Base-by-base conservation (phyloP, 2,329 filamentous ascomycete genomes). In the Onygenales sp. region DNA sequence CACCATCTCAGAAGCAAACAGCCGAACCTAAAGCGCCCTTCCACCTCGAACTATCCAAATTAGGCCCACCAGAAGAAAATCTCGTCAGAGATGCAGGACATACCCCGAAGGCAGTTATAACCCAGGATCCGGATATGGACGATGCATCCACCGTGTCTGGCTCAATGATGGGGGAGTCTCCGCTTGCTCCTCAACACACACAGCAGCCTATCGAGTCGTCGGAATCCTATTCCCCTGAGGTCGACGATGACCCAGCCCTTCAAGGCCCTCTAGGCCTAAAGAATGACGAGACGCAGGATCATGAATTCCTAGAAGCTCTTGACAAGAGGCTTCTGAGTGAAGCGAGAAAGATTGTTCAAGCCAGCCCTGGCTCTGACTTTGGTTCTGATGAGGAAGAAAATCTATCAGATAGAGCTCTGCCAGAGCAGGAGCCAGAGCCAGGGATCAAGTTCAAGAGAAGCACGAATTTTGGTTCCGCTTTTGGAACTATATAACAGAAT, bases 391-490 rank as follows among this genome's bases (percentile, higher is more conserved):
- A 53, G 5, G 62, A 66, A 13, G 63, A 27, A 27, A 27, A 27
- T 27, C 21, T 27, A 27, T 27, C 21, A 27, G 21, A 27, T 27
- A 27, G 21, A 27, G 21, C 21, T 27, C 21, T 27, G 21, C 21
- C 21, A 27, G 21, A 27, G 5, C 21, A 27, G 21, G 67, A 69
- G 31, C 63, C 66, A 14, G 69, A 71, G 59, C 60, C 74, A 54
- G 72, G 67, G 57, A 69, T 75, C 58, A 72, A 66, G 57, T 69
- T 75, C 59, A 74, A 67, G 57, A 69, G 70, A 31, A 70, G 68
- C 13, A 74, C 69, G 14, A 75, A 75, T 61, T 75, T 76, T 64
- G 73, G 72, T n/a, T 72, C 71, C 53, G 73, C 72, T 5, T 75
- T 73, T 67, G 73, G 73, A 27, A 36, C 51, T 11, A 27, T 44